Base-by-base conservation (phyloP, 2,329 filamentous ascomycete genomes). In the Knoxdaviesia capensis region DNA sequence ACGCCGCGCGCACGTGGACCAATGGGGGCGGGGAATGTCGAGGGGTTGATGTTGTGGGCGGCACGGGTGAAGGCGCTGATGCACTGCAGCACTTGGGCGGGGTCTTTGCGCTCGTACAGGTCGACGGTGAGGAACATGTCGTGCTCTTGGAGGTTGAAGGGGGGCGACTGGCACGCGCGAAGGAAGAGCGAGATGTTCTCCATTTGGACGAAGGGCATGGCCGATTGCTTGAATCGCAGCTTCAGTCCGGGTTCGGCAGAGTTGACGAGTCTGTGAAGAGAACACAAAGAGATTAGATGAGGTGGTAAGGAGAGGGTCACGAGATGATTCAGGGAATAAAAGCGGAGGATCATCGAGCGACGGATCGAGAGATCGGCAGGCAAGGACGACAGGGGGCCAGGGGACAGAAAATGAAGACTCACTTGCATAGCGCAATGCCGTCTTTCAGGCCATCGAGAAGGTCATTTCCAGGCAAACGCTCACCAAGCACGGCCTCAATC, bases 121-220 rank as follows among this genome's bases (percentile, higher is more conserved):
- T 98, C 90, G 56, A 98, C 88, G 5, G 90, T 98, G 46, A 96
- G 75, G 62, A 98, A 98, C 50, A 87, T 77, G 60, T 98, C 90
- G 64, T 98, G 90, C 38, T 87, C 78, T 44, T 84, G 86, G 45
- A 98, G 75, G 59, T 78, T 87, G 41, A 98, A 66, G 1, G 90
- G 90, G 30, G 82, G 74, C 41, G 73, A 66, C 59, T 94, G 83
- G 64, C 87, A 93, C 46, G 85, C 86, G 53, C 74, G 77, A 42
- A 98, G 74, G 61, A 94, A 98, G 55, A 93, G 84, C 5, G 87
- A 92, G 54, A 98, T 94, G 57, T 98, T 98, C 59, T 98, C 90
- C 87, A 96, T 96, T 60, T 98, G 90, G 36, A 96, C 88, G 56
- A 98, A 98, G 0, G 90, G 90, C 88, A 96, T 96, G 36, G 76